Conservation (phyloP, 768 basidiomycete genomes). For the Royoungia palumana region DNA sequence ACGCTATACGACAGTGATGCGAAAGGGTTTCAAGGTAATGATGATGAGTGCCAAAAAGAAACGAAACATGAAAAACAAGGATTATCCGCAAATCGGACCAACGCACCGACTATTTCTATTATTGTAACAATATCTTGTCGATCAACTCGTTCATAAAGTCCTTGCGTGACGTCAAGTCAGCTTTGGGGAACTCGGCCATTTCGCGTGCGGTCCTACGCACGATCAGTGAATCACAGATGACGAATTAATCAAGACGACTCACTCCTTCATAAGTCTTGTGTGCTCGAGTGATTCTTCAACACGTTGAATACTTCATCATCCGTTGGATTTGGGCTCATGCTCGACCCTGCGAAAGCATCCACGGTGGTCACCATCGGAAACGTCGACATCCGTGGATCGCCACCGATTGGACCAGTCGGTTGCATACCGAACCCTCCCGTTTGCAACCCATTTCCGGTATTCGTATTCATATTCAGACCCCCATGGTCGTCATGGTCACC, state of each 20-base stretch:
- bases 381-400: no score
- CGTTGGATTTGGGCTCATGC: constrained; percentile 71
- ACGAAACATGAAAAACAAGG: background rate
- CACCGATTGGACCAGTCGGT: no score
- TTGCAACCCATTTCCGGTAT: no score
- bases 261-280: constrained; percentile 97
- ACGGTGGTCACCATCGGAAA: no score
- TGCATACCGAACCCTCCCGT: no score
- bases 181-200: constrained; percentile 87
- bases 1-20: no score
- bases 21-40: background rate
- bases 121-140: constrained; percentile 86
- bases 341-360: constrained; percentile 23
- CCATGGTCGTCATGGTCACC: constrained; percentile 61
- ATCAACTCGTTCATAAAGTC: constrained; percentile 94
- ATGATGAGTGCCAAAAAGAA: constrained; percentile 5
- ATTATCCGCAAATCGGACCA: background rate
- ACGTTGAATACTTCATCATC: constrained; percentile 85
- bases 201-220: constrained; percentile 75
- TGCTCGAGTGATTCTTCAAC: constrained; percentile 81
- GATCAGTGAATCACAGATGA: no score
- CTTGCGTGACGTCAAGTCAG: constrained; percentile 78
- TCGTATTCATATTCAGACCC: constrained; percentile 49
- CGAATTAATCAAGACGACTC: no score
- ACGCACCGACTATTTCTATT: constrained; percentile 42